phyloP scores from a whole-genome alignment of 2,329 filamentous ascomycete species.

The Orbilia oligospora region DNA sequence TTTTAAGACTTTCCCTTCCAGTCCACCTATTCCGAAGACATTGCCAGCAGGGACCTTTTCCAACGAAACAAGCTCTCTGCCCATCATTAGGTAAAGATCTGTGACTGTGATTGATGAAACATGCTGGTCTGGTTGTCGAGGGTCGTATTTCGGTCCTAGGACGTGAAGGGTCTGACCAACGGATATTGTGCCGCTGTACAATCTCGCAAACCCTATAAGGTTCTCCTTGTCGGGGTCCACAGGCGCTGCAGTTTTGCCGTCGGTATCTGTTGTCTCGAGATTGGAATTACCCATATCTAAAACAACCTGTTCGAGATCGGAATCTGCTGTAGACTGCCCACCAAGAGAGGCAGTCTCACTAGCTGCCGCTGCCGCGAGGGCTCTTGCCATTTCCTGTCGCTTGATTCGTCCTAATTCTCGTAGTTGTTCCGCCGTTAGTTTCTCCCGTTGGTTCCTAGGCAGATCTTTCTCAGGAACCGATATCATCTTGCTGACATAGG shows the following conservation, averaged over 20 bases:
- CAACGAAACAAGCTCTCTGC: conserved; percentile 85
- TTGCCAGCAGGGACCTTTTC: conserved; percentile 90
- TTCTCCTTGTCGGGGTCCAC: conserved; percentile 82
- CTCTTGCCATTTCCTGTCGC: conserved; percentile 86
- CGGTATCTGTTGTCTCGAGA: conserved; percentile 28
- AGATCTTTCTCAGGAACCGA: conserved; percentile 93
- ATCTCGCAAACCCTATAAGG: conserved; percentile 91
- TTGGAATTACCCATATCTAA: conserved; percentile 34
- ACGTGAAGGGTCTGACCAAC: conserved; percentile 94
- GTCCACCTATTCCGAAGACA: conserved; percentile 92
- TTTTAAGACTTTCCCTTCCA: conserved; percentile 94
- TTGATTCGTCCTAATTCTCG: conserved; percentile 89
- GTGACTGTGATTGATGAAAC: conserved; percentile 83
- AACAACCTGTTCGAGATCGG: conserved; percentile 44
- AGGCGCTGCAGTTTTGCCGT: conserved; percentile 65
- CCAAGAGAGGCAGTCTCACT: conserved; percentile 44
- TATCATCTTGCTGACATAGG: conserved; percentile 98
- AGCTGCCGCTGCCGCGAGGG: conserved; percentile 74
- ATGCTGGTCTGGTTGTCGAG: conserved; percentile 74
- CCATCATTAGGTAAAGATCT: conserved; percentile 95
- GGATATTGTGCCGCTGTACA: conserved; percentile 90
- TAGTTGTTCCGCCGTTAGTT: conserved; percentile 89
- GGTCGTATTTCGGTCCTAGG: conserved; percentile 91
- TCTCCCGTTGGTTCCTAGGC: conserved; percentile 84
- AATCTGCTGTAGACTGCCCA: conserved; percentile 24